Percentiles rank a stretch among this genome's conserved stretches.
Evolutionary conservation across 202 grass and related monocot species (phyloP).

Genomic region (Panicum hallii): DNA sequence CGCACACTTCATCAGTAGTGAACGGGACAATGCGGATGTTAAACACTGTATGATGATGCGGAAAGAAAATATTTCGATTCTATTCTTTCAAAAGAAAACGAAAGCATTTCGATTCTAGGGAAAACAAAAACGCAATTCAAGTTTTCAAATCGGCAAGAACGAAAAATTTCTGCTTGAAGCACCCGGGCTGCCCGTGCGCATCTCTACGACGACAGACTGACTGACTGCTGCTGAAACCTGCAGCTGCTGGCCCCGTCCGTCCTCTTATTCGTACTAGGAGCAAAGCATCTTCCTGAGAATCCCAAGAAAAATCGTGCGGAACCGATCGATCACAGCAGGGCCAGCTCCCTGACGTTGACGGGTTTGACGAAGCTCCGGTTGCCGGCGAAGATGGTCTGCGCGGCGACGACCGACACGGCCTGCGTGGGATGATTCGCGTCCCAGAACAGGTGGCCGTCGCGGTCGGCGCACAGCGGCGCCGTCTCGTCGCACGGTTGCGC

Average conservation of each 20-base stretch:
- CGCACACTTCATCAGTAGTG: no score
- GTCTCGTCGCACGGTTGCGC: slow-evolving; percentile 20
- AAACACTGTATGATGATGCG: no score
- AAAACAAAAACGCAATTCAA: neutral
- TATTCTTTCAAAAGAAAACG: no score
- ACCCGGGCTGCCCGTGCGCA: neutral
- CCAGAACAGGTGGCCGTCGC: slow-evolving; percentile 53
- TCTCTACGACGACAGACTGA: neutral
- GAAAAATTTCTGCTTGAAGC: neutral
- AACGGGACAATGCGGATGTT: no score
- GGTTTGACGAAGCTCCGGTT: slow-evolving; percentile 45
- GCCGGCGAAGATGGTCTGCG: slow-evolving; percentile 46
- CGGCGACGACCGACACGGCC: slow-evolving; percentile 48
- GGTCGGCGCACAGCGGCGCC: slow-evolving; percentile 45
- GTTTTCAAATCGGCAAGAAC: neutral
- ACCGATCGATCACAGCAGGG: slow-evolving; percentile 25
- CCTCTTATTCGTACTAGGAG: slow-evolving; percentile 11
- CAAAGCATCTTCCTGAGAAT: neutral
- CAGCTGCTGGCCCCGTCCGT: neutral
- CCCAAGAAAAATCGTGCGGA: neutral
- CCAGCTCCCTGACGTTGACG: slow-evolving; percentile 48
- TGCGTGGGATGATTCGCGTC: slow-evolving; percentile 60
- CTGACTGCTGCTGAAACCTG: neutral
- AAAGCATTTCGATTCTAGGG: no score
- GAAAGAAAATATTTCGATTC: no score